Percentiles rank a stretch among this genome's conserved stretches.
These are phyloP conservation scores for Annona squamosa DNA, from an alignment of 164 flowering plant species.

Conservation along the genomic window DNA sequence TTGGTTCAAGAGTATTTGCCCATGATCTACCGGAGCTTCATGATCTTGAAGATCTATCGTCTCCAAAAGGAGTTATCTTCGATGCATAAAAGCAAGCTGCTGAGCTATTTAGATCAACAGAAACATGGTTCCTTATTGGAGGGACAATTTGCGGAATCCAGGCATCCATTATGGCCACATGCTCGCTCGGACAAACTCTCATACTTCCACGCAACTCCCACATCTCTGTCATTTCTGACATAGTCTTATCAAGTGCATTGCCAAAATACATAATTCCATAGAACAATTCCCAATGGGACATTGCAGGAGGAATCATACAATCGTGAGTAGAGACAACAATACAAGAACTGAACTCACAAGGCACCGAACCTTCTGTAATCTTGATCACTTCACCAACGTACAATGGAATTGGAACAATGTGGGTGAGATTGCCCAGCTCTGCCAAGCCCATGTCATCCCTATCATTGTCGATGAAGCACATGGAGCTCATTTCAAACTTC, in stretches of 20 bases:
- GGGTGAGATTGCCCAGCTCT: slow-evolving; percentile 24
- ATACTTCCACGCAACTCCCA: slow-evolving; percentile 45
- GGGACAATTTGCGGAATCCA: slow-evolving; percentile 56
- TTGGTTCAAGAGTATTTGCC: slow-evolving; percentile 32
- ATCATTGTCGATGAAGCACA: slow-evolving; percentile 54
- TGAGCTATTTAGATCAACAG: slow-evolving; percentile 39
- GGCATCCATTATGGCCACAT: slow-evolving; percentile 53
- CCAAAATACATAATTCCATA: slow-evolving; percentile 44
- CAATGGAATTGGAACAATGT: slow-evolving; percentile 46
- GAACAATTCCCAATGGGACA: slow-evolving; percentile 38
- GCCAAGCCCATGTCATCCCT: slow-evolving; percentile 38
- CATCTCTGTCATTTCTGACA: slow-evolving; percentile 44
- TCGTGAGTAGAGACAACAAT: slow-evolving; percentile 37
- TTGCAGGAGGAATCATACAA: slow-evolving; percentile 35
- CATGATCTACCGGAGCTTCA: slow-evolving; percentile 51
- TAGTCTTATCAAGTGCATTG: slow-evolving; percentile 42
- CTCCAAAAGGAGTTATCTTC: slow-evolving; percentile 39
- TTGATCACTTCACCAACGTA: slow-evolving; percentile 49
- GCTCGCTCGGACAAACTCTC: slow-evolving; percentile 44
- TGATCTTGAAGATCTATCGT: slow-evolving; percentile 45
- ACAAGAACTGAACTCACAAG: slow-evolving; percentile 30
- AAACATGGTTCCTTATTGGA: slow-evolving; percentile 58
- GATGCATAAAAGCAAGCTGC: slow-evolving; percentile 45
- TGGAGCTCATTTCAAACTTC: slow-evolving; percentile 53
- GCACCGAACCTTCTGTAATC: slow-evolving; percentile 35